phyloP scores from a whole-genome alignment of 1,284 basidiomycete genomes.

The Cerrena zonata region DNA sequence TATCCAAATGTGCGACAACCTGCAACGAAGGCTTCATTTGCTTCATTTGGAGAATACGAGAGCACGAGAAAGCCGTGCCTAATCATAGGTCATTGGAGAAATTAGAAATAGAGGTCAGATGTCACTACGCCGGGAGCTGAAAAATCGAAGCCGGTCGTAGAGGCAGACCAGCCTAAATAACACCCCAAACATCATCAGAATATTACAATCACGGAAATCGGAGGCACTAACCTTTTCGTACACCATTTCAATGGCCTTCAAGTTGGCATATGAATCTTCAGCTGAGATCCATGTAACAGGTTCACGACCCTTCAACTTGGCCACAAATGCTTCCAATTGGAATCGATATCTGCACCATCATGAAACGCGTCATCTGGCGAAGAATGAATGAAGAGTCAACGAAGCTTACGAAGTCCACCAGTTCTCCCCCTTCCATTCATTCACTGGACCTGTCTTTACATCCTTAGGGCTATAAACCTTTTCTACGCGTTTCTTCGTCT shows the following conservation, averaged over 20 bases:
- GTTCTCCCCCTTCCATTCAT: slow-evolving; percentile 13
- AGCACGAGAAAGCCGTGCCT: no score
- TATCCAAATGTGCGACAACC: no score
- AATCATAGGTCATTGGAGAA: no score
- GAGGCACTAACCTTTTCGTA: slow-evolving; percentile 11
- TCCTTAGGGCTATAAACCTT: slow-evolving; percentile 2
- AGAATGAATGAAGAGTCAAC: neutral
- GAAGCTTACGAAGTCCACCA: slow-evolving; percentile 17
- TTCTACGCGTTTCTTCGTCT: slow-evolving; percentile 2
- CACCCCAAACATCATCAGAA: neutral
- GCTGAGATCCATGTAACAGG: slow-evolving; percentile 12
- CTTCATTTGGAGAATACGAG: no score
- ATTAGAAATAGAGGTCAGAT: neutral
- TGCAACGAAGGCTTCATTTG: no score
- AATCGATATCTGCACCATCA: slow-evolving; percentile 12
- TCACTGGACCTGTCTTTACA: neutral
- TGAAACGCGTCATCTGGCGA: neutral
- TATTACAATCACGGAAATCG: neutral
- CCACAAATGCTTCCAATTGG: slow-evolving; percentile 16
- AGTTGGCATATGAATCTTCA: slow-evolving; percentile 12
- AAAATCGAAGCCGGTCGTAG: slow-evolving; percentile 3
- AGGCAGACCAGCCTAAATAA: neutral
- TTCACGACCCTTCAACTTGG: slow-evolving; percentile 11
- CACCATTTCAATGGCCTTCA: slow-evolving; percentile 14
- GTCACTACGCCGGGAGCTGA: neutral